These are phyloP conservation scores for Phialocephala sp. DNA, from an alignment of 2,329 filamentous ascomycete species.

Conservation along the genomic window DNA sequence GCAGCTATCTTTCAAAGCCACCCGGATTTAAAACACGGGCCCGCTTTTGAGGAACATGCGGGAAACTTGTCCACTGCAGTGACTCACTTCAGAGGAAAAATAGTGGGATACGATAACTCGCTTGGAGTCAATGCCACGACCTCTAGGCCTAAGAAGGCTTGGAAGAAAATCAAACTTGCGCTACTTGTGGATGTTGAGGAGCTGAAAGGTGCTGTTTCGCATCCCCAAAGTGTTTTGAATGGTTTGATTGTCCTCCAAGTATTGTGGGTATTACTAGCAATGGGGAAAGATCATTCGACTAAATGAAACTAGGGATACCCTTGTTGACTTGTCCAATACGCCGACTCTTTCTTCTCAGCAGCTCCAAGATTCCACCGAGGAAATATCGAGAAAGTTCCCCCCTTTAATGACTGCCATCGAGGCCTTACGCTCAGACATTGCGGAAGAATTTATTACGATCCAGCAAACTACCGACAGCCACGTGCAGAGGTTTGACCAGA, in stretches of 20 bases:
- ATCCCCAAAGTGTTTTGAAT: constrained; percentile 6
- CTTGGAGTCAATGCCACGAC: neutral
- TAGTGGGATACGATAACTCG: neutral
- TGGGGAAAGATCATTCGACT: neutral
- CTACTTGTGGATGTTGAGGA: constrained; percentile 12
- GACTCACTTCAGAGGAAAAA: neutral
- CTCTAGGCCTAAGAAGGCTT: neutral
- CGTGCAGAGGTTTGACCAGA: constrained; percentile 1
- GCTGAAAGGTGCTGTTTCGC: neutral
- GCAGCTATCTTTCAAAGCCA: neutral
- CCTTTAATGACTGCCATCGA: neutral
- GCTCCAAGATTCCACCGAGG: constrained; percentile 6
- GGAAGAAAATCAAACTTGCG: constrained; percentile 1
- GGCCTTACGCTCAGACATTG: neutral
- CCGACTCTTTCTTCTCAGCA: constrained; percentile 2
- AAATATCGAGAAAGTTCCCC: constrained; percentile 1
- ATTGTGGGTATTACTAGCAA: neutral
- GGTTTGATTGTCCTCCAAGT: neutral
- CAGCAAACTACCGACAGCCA: constrained; percentile 5
- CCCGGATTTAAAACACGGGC: neutral
- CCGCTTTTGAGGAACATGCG: neutral
- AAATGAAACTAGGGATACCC: constrained; percentile 3
- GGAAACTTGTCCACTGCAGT: neutral
- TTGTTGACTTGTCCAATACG: neutral
- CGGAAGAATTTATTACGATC: constrained; percentile 6